phyloP scores from a whole-genome alignment of 495 filamentous ascomycete genomes.

The Penicilliopsis zonata region DNA sequence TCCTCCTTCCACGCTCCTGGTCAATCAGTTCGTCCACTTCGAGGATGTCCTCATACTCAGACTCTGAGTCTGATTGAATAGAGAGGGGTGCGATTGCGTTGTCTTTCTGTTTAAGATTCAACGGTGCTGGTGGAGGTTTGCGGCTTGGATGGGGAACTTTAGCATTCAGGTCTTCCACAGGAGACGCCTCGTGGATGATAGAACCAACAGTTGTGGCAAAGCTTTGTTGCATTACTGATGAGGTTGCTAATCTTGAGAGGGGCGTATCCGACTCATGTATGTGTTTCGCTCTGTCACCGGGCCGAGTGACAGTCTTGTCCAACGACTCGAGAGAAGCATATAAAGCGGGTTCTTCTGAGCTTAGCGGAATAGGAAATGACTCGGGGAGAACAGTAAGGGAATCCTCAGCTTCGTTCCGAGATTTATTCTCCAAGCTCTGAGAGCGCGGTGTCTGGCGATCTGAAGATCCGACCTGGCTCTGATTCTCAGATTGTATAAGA shows the following conservation, averaged over 20 bases:
- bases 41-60: conserved; percentile 71
- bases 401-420: neutral
- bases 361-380: neutral
- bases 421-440: neutral
- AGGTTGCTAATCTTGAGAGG: too few species aligned
- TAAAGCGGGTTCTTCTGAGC: neutral
- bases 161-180: conserved; percentile 8
- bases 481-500: neutral
- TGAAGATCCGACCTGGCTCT: neutral
- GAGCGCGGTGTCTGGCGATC: neutral
- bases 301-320: too few species aligned
- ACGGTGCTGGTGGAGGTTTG: conserved; percentile 74
- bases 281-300: too few species aligned
- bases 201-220: conserved; percentile 9
- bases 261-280: too few species aligned
- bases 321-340: too few species aligned
- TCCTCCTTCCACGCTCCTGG: conserved; percentile 65
- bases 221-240: too few species aligned
- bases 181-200: conserved; percentile 6
- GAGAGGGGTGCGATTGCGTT: conserved; percentile 29
- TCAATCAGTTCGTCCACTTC: conserved; percentile 49
- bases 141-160: conserved; percentile 45
- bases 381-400: neutral
- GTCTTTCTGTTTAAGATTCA: conserved; percentile 49
- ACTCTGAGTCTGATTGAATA: conserved; percentile 53